Evolutionary conservation across 1,284 basidiomycete genomes (phyloP).

Genomic region (Hortiboletus rubellus): DNA sequence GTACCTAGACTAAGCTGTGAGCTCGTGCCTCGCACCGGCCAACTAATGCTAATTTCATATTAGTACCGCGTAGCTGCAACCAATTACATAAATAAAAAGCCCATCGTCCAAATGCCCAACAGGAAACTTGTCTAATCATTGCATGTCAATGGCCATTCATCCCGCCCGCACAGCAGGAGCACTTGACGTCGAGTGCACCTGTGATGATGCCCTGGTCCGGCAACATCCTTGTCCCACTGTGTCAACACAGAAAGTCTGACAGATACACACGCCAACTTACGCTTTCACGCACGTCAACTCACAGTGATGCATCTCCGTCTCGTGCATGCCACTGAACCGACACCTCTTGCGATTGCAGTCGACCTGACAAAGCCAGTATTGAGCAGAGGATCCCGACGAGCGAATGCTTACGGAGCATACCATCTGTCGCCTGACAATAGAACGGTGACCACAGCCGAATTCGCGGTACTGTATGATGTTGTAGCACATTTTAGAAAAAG

Average conservation of each 20-base stretch:
- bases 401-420: conserved; percentile 26
- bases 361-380: conserved; percentile 35
- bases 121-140: neutral
- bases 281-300: conserved; percentile 36
- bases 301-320: conserved; percentile 39
- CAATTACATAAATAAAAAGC: neutral
- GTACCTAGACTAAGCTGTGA: too few relatives aligned
- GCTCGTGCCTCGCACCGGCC: too few relatives aligned
- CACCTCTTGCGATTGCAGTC: conserved; percentile 46
- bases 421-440: conserved; percentile 38
- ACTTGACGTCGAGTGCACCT: conserved; percentile 12
- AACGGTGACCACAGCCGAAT: conserved; percentile 40
- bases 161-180: conserved; percentile 23
- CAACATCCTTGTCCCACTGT: conserved; percentile 25
- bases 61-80: neutral
- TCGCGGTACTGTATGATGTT: conserved; percentile 37
- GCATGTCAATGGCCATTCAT: conserved; percentile 26
- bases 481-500: conserved; percentile 42
- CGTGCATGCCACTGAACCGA: conserved; percentile 41
- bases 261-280: conserved; percentile 28
- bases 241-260: conserved; percentile 14
- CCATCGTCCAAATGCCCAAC: neutral
- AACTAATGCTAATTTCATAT: neutral
- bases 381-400: neutral
- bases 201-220: conserved; percentile 32